Evolutionary conservation across 768 basidiomycete species (phyloP), one percentile per base, ranked within the genome.

Genomic region (Mycena capillaripes): DNA sequence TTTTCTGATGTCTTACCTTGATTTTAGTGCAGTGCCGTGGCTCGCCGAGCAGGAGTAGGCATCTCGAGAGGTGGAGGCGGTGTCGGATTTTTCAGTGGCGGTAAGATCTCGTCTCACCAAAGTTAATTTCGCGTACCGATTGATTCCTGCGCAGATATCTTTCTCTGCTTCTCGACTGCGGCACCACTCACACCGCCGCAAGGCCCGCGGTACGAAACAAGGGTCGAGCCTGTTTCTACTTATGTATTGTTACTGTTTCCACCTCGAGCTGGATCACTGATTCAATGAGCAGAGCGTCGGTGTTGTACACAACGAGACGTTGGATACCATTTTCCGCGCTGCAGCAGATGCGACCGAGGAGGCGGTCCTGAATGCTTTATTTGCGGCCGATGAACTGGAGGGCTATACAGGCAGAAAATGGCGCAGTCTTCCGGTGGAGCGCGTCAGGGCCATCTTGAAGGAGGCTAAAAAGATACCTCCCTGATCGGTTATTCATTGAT

Each of bases 241-340:
- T 75, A 71, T 46, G 74, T 71, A 36, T 21, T 17, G 73, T 69
- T 12, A 17, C 27, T 1, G 14, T 46, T 34, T 30, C 10, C 2
- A n/a, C n/a, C n/a, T n/a, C n/a, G n/a, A n/a, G n/a, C n/a, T n/a
- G n/a, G n/a, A n/a, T n/a, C 12, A 32, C n/a, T 57, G 9, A 53
- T 66, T 23, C 16, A 19, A 16, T 3, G 7, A 17, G 19, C 38
- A 75, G 74, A 64, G 48, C 12, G 70, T 75, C 32, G 74, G 68
- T 27, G 70, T 48, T 0, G 70, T 71, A 81, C 0, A 88, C 89
- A 2, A 90, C 78, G 69, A 92, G 81, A 2, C 85, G 90, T 70
- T 92, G 89, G 21, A 88, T 81, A 73, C 91, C 86, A 68, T 88
- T 81, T 71, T 86, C 86, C 69, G 76, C 76, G 23, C 86, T 81